Evolutionary conservation across 2,329 filamentous ascomycete species (phyloP).

Genomic region (Didymella keratinophila): DNA sequence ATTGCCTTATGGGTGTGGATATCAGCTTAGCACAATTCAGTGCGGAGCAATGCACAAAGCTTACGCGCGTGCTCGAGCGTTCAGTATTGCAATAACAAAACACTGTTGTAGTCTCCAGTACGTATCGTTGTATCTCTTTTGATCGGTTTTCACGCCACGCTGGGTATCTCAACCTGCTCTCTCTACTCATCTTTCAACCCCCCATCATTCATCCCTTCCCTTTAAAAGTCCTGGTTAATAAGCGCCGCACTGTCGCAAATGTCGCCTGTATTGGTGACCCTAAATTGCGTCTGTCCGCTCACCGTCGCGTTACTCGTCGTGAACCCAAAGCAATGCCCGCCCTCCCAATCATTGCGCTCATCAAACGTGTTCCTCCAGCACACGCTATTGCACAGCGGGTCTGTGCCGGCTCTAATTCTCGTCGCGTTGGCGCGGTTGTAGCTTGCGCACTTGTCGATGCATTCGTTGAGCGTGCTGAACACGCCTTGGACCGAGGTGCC

Average conservation of each 20-base stretch:
- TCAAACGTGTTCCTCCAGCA: constrained; percentile 30
- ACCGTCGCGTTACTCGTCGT: constrained; percentile 20
- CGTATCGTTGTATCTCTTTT: too few relatives aligned
- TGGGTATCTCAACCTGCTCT: neutral
- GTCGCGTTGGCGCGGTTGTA: constrained; percentile 25
- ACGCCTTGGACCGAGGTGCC: constrained; percentile 3
- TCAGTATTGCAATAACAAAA: too few relatives aligned
- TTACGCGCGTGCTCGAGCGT: too few relatives aligned
- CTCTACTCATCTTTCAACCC: too few relatives aligned
- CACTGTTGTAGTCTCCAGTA: too few relatives aligned
- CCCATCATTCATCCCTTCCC: neutral
- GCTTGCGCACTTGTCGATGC: constrained; percentile 24
- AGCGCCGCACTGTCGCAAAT: constrained; percentile 27
- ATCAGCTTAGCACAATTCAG: too few relatives aligned
- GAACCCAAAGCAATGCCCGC: constrained; percentile 25
- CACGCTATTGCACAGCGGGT: constrained; percentile 20
- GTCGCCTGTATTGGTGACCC: constrained; percentile 14
- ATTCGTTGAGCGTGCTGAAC: constrained; percentile 19
- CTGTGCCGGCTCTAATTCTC: constrained; percentile 6
- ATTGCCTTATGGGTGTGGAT: too few relatives aligned
- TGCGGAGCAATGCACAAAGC: too few relatives aligned
- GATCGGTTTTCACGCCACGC: neutral
- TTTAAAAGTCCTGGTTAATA: constrained; percentile 13
- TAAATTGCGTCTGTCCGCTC: constrained; percentile 14
- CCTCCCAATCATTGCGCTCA: constrained; percentile 24